Evolutionary conservation across 2,329 filamentous ascomycete species (phyloP).

Genomic region (Ascochyta koolunga): DNA sequence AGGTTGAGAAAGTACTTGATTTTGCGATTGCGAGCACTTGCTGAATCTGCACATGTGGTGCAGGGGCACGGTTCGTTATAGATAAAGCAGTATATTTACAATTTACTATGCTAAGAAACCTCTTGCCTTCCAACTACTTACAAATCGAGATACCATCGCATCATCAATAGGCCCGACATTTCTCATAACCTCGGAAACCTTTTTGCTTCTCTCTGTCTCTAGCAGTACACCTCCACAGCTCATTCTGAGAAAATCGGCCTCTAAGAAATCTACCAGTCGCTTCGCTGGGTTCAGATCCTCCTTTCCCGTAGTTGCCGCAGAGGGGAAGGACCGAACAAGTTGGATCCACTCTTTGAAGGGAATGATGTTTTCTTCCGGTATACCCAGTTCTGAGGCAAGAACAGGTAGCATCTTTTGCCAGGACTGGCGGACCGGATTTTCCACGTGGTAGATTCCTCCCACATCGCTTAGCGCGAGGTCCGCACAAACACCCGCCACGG

Average conservation of each 20-base stretch:
- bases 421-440: conserved; percentile 52
- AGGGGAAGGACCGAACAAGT: conserved; percentile 36
- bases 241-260: conserved; percentile 50
- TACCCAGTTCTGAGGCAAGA: conserved; percentile 36
- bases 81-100: neutral
- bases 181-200: conserved; percentile 49
- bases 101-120: conserved; percentile 6
- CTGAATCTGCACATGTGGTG: too few relatives aligned
- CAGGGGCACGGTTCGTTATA: too few relatives aligned
- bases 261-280: conserved; percentile 43
- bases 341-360: conserved; percentile 52
- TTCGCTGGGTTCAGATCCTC: conserved; percentile 41
- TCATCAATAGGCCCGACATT: conserved; percentile 14
- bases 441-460: conserved; percentile 53
- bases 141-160: conserved; percentile 13
- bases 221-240: conserved; percentile 54
- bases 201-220: conserved; percentile 41
- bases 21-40: too few relatives aligned
- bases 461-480: conserved; percentile 42
- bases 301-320: neutral
- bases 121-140: conserved; percentile 15
- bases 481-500: conserved; percentile 41
- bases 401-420: conserved; percentile 49
- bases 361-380: conserved; percentile 40
- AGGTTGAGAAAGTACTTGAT: too few relatives aligned